A percentile compares a stretch with the other conserved stretches of the same genome.
phyloP scores from a whole-genome alignment of 1,139 yeast genomes.

The Blastobotrys capitulatus region DNA sequence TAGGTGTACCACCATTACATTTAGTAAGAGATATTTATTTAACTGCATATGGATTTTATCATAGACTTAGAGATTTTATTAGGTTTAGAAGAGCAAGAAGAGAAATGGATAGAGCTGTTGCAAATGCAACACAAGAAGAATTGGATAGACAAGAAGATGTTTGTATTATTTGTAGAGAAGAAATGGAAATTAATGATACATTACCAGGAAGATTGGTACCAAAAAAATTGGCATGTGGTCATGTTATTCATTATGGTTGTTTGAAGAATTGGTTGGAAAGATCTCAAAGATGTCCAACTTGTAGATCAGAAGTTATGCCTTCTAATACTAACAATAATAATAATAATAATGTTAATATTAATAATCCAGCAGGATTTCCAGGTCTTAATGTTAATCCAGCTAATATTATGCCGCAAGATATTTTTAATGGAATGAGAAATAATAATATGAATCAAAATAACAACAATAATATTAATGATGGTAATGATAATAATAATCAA shows the following conservation, averaged over 20 bases:
- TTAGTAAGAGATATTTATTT: constrained; percentile 62
- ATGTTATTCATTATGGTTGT: constrained; percentile 85
- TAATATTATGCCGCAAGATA: too few species aligned
- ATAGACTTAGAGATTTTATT: constrained; percentile 47
- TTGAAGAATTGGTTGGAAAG: constrained; percentile 90
- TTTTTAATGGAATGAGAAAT: background rate
- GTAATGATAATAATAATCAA: constrained; percentile 4
- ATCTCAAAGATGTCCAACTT: constrained; percentile 87
- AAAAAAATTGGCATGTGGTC: constrained; percentile 76
- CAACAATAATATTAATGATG: background rate
- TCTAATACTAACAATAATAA: constrained; percentile 2
- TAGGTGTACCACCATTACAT: constrained; percentile 56
- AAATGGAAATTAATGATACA: constrained; percentile 45
- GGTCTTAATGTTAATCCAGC: too few species aligned
- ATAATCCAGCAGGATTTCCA: too few species aligned
- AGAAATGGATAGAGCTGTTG: constrained; percentile 57
- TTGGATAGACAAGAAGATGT: constrained; percentile 49
- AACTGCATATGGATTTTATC: constrained; percentile 45
- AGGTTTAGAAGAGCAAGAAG: constrained; percentile 57
- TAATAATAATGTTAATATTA: background rate
- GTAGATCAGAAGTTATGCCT: constrained; percentile 62
- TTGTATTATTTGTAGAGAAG: constrained; percentile 84
- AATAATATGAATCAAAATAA: background rate
- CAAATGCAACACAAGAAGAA: constrained; percentile 56
- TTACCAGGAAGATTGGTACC: constrained; percentile 50